These are phyloP conservation scores for Ploettnerulaceae sp. DNA, from an alignment of 2,329 filamentous ascomycete species.

Conservation along the genomic window DNA sequence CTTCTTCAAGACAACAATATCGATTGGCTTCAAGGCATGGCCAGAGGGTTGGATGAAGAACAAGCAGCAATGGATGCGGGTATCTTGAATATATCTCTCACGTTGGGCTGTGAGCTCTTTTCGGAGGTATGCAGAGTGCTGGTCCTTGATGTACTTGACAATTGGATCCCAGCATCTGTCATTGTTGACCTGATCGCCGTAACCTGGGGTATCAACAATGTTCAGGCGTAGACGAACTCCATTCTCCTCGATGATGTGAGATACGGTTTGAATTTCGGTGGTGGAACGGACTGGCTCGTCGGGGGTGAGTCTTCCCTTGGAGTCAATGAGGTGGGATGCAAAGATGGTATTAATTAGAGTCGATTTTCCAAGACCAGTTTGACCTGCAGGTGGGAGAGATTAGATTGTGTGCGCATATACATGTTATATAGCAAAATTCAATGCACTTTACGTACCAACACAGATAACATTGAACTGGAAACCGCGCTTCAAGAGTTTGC, in stretches of 20 bases:
- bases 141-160: constrained; percentile 99
- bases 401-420: constrained; percentile 16
- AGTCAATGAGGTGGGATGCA: constrained; percentile 97
- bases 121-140: constrained; percentile 97
- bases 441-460: constrained; percentile 69
- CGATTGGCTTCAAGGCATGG: constrained; percentile 97
- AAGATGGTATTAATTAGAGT: constrained; percentile 99
- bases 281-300: constrained; percentile 92
- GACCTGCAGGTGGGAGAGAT: constrained; percentile 60
- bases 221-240: constrained; percentile 95
- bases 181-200: constrained; percentile 98
- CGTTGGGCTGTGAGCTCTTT: constrained; percentile 99
- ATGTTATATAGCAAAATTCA: not conserved
- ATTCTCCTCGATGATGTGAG: constrained; percentile 99
- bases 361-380: constrained; percentile 97
- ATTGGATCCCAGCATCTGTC: constrained; percentile 99
- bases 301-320: constrained; percentile 89
- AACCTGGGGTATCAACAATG: constrained; percentile 98
- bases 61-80: constrained; percentile 97
- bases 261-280: constrained; percentile 96
- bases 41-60: constrained; percentile 99
- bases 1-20: constrained; percentile 99
- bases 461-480: constrained; percentile 99
- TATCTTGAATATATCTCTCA: constrained; percentile 98
- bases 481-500: constrained; percentile 98